Conservation (phyloP, 768 basidiomycete species). For the Suillus subaureus region DNA sequence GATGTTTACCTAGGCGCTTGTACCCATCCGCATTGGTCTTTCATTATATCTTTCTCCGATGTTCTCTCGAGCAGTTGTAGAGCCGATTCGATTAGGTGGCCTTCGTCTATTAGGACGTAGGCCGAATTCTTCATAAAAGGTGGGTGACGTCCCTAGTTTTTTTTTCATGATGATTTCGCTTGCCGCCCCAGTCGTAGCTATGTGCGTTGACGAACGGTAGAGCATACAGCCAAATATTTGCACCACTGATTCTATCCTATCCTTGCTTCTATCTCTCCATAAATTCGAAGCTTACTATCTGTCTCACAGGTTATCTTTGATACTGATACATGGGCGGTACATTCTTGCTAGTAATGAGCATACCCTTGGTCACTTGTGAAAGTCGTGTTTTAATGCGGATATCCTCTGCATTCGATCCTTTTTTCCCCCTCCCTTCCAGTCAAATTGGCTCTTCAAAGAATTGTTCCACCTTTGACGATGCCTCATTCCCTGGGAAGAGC, state of each 20-base stretch:
- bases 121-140: slow-evolving; percentile 13
- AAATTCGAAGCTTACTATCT: background rate
- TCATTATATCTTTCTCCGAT: slow-evolving; percentile 74
- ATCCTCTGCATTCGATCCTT: background rate
- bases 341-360: background rate
- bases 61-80: slow-evolving; percentile 68
- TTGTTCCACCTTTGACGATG: slow-evolving; percentile 19
- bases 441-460: slow-evolving; percentile 29
- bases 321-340: background rate
- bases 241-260: slow-evolving; percentile 53
- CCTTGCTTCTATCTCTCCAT: background rate
- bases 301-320: background rate
- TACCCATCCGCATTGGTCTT: slow-evolving; percentile 62
- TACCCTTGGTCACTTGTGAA: background rate
- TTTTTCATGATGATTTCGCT: slow-evolving; percentile 56
- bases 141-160: slow-evolving; percentile 29
- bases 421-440: slow-evolving; percentile 26
- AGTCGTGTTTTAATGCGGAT: background rate
- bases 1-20: slow-evolving; percentile 51
- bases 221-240: slow-evolving; percentile 70
- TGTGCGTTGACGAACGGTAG: slow-evolving; percentile 63
- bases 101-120: slow-evolving; percentile 16
- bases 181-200: slow-evolving; percentile 80
- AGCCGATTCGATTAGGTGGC: slow-evolving; percentile 50
- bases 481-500: slow-evolving; percentile 39